Conservation (phyloP, 176 grass and related monocot species). For the Triticum urartu region DNA sequence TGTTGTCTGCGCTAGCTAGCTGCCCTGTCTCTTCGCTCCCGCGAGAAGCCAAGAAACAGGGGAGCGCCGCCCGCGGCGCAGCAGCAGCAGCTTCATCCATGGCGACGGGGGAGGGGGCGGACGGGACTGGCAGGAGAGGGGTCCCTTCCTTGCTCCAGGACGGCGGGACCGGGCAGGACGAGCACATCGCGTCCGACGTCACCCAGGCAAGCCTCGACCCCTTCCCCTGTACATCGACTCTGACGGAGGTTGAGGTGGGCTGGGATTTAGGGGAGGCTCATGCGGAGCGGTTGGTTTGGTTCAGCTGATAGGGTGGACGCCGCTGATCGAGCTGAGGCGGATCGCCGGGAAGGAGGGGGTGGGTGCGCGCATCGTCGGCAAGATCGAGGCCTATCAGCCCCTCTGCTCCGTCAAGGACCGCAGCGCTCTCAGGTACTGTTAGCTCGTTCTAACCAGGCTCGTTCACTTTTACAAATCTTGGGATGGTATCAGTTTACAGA, state of each 20-base stretch:
- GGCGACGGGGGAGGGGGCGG: background rate
- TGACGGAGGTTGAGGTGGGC: background rate
- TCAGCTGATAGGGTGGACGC: constrained; percentile 86
- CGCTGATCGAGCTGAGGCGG: constrained; percentile 56
- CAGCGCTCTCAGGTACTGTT: constrained; percentile 49
- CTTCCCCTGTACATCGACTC: background rate
- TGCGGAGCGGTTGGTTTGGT: background rate
- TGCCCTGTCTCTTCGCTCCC: background rate
- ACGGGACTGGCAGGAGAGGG: background rate
- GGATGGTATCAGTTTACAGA: background rate
- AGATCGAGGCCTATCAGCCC: constrained; percentile 74
- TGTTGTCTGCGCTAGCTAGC: background rate
- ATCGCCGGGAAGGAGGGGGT: constrained; percentile 52
- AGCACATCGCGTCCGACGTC: constrained; percentile 34
- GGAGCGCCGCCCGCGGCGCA: background rate
- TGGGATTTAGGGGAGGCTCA: background rate
- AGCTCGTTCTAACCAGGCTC: background rate
- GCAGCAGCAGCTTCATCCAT: background rate
- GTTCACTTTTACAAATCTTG: background rate
- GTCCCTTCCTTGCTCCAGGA: constrained; percentile 10
- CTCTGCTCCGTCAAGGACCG: constrained; percentile 83
- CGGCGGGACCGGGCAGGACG: background rate
- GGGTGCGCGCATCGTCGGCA: constrained; percentile 50
- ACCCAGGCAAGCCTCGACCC: background rate
- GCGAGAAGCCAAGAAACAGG: background rate